phyloP scores from a whole-genome alignment of 2,329 filamentous ascomycete genomes.

The Fusarium graminum region DNA sequence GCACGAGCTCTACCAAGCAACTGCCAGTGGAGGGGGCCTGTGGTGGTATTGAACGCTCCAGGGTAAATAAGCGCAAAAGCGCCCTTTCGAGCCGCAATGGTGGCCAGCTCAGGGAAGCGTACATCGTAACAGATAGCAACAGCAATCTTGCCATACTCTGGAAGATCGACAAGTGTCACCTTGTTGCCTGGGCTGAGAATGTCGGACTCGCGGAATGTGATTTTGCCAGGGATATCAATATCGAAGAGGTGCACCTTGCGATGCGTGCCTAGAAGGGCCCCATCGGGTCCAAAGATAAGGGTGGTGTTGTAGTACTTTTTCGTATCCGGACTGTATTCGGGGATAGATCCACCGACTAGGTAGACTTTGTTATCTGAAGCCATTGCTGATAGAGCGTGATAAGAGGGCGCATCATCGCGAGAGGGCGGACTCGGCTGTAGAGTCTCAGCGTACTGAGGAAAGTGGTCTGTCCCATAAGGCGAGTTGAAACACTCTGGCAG shows the following conservation, averaged over 20 bases:
- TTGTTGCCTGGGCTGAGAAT: conserved; percentile 88
- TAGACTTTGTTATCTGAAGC: conserved; percentile 84
- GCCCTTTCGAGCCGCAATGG: conserved; percentile 86
- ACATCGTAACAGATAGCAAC: conserved; percentile 98
- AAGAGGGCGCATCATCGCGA: conserved; percentile 80
- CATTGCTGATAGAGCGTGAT: conserved; percentile 83
- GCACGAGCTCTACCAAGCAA: conserved; percentile 85
- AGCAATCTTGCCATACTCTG: conserved; percentile 87
- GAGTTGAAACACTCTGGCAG: conserved; percentile 99
- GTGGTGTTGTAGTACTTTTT: conserved; percentile 90
- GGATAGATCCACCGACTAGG: conserved; percentile 92
- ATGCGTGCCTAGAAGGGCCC: conserved; percentile 85
- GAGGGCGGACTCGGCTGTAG: conserved; percentile 82
- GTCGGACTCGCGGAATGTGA: conserved; percentile 90
- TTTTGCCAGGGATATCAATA: conserved; percentile 96
- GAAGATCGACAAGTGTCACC: conserved; percentile 86
- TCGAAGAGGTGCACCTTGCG: conserved; percentile 97
- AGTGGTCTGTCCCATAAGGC: conserved; percentile 91
- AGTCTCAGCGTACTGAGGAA: conserved; percentile 91
- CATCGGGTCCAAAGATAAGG: conserved; percentile 82
- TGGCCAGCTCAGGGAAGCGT: conserved; percentile 94
- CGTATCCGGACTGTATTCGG: conserved; percentile 74
- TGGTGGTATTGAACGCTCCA: conserved; percentile 96
- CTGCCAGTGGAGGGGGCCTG: conserved; percentile 91
- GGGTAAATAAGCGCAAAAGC: conserved; percentile 92